Base-by-base conservation (phyloP, 2,329 filamentous ascomycete genomes). In the Colletotrichum godetiae region DNA sequence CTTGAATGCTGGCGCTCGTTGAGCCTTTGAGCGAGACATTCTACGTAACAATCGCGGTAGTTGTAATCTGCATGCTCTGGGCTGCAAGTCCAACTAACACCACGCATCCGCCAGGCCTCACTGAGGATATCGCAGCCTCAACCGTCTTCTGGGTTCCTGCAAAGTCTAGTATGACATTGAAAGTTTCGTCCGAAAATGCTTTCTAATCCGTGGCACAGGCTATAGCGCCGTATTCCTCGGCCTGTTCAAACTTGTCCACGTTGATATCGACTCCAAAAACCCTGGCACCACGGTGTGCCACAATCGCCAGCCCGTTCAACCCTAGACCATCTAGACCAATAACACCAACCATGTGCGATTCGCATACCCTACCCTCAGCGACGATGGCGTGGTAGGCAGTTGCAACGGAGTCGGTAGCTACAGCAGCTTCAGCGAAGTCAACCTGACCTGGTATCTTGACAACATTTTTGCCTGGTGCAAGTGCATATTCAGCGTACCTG, bases 301-400 rank as follows among this genome's bases (percentile, higher is more conserved):
- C 67, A 24, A 74, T 24, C 10, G 72, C 58, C 8, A 74, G 62
- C 12, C 72, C 67, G 24, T 71, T 74, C 29, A 71, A 53, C 0
- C 72, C 67, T 3, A 74, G 42, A 3, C 72, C 72, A 22, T 67
- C 72, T 13, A 74, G 72, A 3, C 72, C 72, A 52, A 74, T 67
- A 19, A 74, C 58, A 2, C 42, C 60, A 12, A 67, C 52, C 1
- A 62, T 71, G 6, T 31, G 11, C 2, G 19, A 12, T 4, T 7
- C n/a, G 4, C 24, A 58, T 5, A 74, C 59, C 0, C 13, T 12
- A 19, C 72, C 72, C 52, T 72, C 72, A 3, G 72, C 8, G 52
- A 79, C 72, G 1, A 72, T 67, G 13, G 72, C 67, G 31, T 74
- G 67, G 33, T 74, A 74, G 1, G 67, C 62, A 1, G 72, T 74